Conservation (phyloP, 257 asterid genomes). For the Solanum corneliomulleri region DNA sequence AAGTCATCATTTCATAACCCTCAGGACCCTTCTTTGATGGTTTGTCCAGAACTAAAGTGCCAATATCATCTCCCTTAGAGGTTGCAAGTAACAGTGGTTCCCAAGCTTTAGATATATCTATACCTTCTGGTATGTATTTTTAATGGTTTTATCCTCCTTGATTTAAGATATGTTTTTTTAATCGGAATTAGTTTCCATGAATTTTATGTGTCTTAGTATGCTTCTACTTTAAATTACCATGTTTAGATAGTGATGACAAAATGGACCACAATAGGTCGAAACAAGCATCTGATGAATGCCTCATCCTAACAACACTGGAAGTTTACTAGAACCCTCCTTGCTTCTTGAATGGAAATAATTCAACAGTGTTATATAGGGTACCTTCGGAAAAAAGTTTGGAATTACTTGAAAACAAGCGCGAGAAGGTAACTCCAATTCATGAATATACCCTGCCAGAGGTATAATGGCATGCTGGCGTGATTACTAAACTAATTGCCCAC, state of each 20-base stretch:
- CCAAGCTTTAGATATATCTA: constrained; percentile 14
- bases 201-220: neutral
- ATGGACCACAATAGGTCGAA: constrained; percentile 32
- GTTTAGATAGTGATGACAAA: constrained; percentile 22
- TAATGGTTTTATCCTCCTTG: neutral
- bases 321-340: neutral
- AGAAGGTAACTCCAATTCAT: constrained; percentile 10
- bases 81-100: constrained; percentile 5
- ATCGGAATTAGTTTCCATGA: neutral
- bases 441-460: neutral
- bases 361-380: neutral
- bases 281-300: constrained; percentile 16
- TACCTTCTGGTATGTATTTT: constrained; percentile 26
- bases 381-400: constrained; percentile 1
- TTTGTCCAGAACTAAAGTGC: neutral
- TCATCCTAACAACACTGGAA: neutral
- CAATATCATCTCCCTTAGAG: neutral
- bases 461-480: too few relatives aligned
- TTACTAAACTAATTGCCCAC: too few relatives aligned
- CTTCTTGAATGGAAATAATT: neutral
- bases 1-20: neutral
- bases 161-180: neutral
- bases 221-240: neutral
- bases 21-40: constrained; percentile 7
- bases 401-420: constrained; percentile 6